Percentiles rank a stretch among this genome's conserved stretches.
Conservation (phyloP, 2,329 filamentous ascomycete species). For the Plenodomus lindquistii region DNA sequence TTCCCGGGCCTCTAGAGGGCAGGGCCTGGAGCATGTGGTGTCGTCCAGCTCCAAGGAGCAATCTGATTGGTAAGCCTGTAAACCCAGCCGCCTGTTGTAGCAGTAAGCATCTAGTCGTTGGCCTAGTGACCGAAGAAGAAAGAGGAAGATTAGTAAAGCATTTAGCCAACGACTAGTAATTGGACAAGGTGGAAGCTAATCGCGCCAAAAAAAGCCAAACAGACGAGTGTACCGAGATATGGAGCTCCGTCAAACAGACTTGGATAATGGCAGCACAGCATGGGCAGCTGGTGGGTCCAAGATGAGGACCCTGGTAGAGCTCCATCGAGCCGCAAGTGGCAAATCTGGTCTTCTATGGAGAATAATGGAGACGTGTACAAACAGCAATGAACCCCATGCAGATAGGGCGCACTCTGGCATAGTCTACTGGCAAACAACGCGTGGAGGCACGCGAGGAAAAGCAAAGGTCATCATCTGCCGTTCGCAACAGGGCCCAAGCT, state of each 20-base stretch:
- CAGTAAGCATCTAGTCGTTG: background rate
- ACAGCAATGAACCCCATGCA: too few species aligned
- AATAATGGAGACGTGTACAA: too few species aligned
- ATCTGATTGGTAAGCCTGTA: background rate
- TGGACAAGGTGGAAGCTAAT: background rate
- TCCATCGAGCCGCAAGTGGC: too few species aligned
- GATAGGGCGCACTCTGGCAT: too few species aligned
- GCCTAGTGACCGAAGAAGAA: background rate
- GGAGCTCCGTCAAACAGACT: too few species aligned
- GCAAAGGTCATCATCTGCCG: too few species aligned
- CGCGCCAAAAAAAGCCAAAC: background rate
- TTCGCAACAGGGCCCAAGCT: slow-evolving; percentile 13
- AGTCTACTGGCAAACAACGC: background rate
- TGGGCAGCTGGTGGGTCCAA: too few species aligned
- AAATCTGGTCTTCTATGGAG: too few species aligned
- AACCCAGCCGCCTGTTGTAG: background rate
- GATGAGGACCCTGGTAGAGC: too few species aligned
- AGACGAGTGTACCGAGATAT: too few species aligned
- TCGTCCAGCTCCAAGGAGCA: background rate
- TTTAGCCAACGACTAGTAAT: background rate
- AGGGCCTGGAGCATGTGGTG: background rate
- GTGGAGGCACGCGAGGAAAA: slow-evolving; percentile 10
- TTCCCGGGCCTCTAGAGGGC: background rate
- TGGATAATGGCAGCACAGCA: too few species aligned
- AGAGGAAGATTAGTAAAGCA: background rate